These are phyloP conservation scores for Fragosphaeria purpurea DNA, from an alignment of 2,329 filamentous ascomycete genomes.

Conservation along the genomic window DNA sequence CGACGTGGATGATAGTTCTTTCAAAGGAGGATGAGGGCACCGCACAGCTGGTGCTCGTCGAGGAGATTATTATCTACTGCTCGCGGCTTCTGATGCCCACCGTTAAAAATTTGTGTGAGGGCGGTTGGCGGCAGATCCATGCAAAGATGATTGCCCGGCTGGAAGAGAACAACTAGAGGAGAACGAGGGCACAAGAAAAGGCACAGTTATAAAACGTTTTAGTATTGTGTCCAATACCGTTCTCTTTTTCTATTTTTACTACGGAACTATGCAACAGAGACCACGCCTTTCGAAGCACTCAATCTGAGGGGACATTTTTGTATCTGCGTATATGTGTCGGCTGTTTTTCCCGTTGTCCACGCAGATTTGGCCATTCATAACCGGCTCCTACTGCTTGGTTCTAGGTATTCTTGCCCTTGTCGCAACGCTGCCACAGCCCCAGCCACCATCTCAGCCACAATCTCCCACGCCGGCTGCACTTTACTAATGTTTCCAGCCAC, in stretches of 20 bases:
- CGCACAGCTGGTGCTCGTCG: conserved; percentile 31
- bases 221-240: neutral
- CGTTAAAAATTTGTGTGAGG: conserved; percentile 41
- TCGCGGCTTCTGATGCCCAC: conserved; percentile 38
- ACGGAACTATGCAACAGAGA: too few relatives aligned
- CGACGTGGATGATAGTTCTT: conserved; percentile 34
- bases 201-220: too few relatives aligned
- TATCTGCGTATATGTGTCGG: too few relatives aligned
- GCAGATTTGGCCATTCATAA: neutral
- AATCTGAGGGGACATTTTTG: too few relatives aligned
- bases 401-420: conserved; percentile 50
- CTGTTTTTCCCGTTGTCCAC: too few relatives aligned
- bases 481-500: conserved; percentile 69
- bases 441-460: conserved; percentile 83
- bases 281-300: too few relatives aligned
- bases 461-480: conserved; percentile 70
- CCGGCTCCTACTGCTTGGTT: neutral
- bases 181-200: neutral
- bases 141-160: conserved; percentile 34
- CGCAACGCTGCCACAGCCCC: conserved; percentile 62
- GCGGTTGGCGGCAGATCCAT: conserved; percentile 40
- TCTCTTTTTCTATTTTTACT: neutral
- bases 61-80: conserved; percentile 40
- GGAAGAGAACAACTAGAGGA: conserved; percentile 13
- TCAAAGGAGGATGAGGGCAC: conserved; percentile 16